phyloP scores from a whole-genome alignment of 2,329 filamentous ascomycete genomes.

The Elsinoe arachidis region DNA sequence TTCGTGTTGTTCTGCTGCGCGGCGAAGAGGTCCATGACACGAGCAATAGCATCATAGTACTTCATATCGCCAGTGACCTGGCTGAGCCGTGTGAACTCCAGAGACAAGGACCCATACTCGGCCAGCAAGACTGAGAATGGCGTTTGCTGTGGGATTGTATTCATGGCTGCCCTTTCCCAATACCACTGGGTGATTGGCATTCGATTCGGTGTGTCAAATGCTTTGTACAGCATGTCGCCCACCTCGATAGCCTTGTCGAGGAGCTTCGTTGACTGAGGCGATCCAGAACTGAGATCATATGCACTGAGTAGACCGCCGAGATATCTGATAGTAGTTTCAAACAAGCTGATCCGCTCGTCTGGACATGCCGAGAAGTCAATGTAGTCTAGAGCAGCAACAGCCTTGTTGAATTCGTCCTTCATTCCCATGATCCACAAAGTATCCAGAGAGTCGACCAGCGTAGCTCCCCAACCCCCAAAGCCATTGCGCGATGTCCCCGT shows the following conservation, averaged over 20 bases:
- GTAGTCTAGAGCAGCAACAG: slow-evolving; percentile 47
- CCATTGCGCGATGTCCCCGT: slow-evolving; percentile 61
- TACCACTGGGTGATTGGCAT: slow-evolving; percentile 55
- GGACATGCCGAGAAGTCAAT: slow-evolving; percentile 54
- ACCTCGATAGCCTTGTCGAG: slow-evolving; percentile 56
- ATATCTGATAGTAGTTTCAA: slow-evolving; percentile 65
- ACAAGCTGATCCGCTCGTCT: slow-evolving; percentile 50
- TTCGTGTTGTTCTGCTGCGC: slow-evolving; percentile 45
- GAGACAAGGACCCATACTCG: slow-evolving; percentile 49
- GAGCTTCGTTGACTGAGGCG: slow-evolving; percentile 40
- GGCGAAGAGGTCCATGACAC: slow-evolving; percentile 50
- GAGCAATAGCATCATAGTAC: slow-evolving; percentile 54
- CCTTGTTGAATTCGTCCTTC: slow-evolving; percentile 55
- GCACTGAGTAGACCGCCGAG: slow-evolving; percentile 61
- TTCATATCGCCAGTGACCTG: slow-evolving; percentile 53
- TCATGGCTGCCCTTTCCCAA: slow-evolving; percentile 34
- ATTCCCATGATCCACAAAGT: slow-evolving; percentile 67
- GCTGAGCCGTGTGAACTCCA: slow-evolving; percentile 57
- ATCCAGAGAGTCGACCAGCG: slow-evolving; percentile 68
- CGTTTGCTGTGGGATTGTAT: slow-evolving; percentile 23
- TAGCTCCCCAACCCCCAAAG: slow-evolving; percentile 89
- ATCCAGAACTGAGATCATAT: slow-evolving; percentile 54
- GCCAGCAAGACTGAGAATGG: slow-evolving; percentile 34
- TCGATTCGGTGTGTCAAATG: slow-evolving; percentile 60
- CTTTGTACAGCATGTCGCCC: slow-evolving; percentile 55